Evolutionary conservation across 2,329 filamentous ascomycete species (phyloP), one percentile per base, ranked within the genome.

Genomic region (Cercospora canescens): DNA sequence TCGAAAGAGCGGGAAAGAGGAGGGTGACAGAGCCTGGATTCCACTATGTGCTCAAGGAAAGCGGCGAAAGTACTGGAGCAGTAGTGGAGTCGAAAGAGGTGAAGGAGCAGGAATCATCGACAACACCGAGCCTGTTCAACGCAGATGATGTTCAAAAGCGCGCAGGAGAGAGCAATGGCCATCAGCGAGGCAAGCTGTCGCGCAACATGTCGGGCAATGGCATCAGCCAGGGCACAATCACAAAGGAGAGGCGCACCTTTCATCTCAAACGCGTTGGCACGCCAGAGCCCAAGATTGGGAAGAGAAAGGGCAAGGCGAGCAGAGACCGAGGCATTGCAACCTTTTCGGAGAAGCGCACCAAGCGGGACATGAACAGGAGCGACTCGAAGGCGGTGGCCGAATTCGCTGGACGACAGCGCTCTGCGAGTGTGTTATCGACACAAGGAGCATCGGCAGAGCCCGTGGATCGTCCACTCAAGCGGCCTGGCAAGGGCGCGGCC

Each of bases 1-100:
- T 76, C 24, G 71, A 75, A 65, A 57, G 67, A 18, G 64, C 63
- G 18, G 62, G 67, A 54, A 76, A 76, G 69, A 72, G 69, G 45
- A 60, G 70, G 41, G 24, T 65, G 8, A 63, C 60, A 26, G 62
- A 69, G 28, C 37, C 39, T 26, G 54, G 60, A 28, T 58, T 67
- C 34, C 64, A 71, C 37, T 72, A 73, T 56, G 64, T 71, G 37
- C 67, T 65, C 7, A 66, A 70, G 41, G 60, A 54, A 30, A 55
- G 34, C 8, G 60, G 60, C 48, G 60, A 55, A 34, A 26, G 12
- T n/a, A 26, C 16, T 26, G 34, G 50, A 11, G 21, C 50, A 5
- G 48, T 34, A 32, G 52, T 56, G 52, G 52, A 56, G 24, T 26
- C 60, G 16, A 68, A 67, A 61, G 60, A 63, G 30, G 54, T 37